Base-by-base conservation (phyloP, 805 yeast species). In the Suhomyces tanzawaensis region DNA sequence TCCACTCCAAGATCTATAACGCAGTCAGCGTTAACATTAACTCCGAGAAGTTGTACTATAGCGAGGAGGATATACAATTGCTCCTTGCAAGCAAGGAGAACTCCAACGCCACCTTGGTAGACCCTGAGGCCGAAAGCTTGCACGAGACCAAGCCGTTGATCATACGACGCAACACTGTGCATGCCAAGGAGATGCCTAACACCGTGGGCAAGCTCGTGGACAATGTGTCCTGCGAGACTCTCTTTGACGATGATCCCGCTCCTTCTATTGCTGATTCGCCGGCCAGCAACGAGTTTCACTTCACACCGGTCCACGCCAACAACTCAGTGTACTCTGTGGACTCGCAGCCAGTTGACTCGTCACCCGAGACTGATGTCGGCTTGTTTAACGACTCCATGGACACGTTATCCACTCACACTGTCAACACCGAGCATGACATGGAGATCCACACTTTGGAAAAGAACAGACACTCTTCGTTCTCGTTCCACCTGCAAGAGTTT, bases 1-100 rank as follows among this genome's bases (percentile, higher is more conserved):
- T 78, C n/a, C 86, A 80, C 47, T 57, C 65, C 23, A 58, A 59
- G 49, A 58, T 66, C 13, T 58, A 60, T 40, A 65, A 59, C 34
- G 63, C 66, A 3, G 55, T 58, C 4, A 44, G 51, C 32, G 37
- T 57, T 26, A 45, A 41, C 16, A 32, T 54, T 25, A 53, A 50
- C 13, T 39, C 49, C 27, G 48, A 45, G 8, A 57, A 57, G 39
- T 41, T 42, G 30, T 65, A 56, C 52, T 63, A 66, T 37, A 52
- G 55, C 5, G 52, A 55, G 14, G 60, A 60, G 14, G 66, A 61
- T 32, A 32, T 63, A 4, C 44, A 53, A 14, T 40, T 60, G 40
- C 41, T 62, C 35, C 36, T 46, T 7, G 40, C 40, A 30, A 19
- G 27, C 38, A 27, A 29, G 13, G 48, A 41, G 25, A 32, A 34